These are phyloP conservation scores for Davidsoniella neocaledoniae DNA, from an alignment of 2,329 filamentous ascomycete genomes.

Conservation along the genomic window DNA sequence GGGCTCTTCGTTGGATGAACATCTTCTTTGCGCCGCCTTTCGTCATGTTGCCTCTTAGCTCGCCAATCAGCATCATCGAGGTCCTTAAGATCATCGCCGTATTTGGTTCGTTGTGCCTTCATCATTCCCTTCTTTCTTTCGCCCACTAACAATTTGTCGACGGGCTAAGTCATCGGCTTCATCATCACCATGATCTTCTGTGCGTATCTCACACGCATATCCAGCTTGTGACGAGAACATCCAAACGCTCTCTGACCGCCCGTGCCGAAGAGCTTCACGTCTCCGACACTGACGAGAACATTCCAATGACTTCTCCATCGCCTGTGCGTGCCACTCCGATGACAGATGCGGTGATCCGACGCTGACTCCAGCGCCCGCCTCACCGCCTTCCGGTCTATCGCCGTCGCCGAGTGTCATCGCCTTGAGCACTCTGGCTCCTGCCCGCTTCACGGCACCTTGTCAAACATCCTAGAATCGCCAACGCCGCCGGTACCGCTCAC, in stretches of 20 bases:
- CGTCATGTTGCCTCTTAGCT: slow-evolving; percentile 39
- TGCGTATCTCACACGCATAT: slow-evolving; percentile 37
- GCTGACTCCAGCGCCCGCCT: not conserved
- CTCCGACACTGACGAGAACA: slow-evolving; percentile 24
- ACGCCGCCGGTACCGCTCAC: slow-evolving; percentile 15
- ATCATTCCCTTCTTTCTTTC: not conserved
- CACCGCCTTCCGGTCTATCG: slow-evolving; percentile 12
- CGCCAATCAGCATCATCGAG: slow-evolving; percentile 34
- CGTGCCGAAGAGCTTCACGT: slow-evolving; percentile 30
- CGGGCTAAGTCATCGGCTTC: slow-evolving; percentile 34
- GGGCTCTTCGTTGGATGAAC: slow-evolving; percentile 41
- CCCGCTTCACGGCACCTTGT: slow-evolving; percentile 11
- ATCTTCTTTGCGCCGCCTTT: slow-evolving; percentile 43
- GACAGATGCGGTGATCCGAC: not conserved
- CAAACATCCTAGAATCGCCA: not conserved
- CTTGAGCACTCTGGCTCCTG: slow-evolving; percentile 17
- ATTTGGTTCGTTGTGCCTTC: slow-evolving; percentile 29
- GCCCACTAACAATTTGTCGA: not conserved
- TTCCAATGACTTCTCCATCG: slow-evolving; percentile 25
- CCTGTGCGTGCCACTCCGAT: not conserved
- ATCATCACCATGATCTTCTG: slow-evolving; percentile 33
- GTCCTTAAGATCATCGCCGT: slow-evolving; percentile 42
- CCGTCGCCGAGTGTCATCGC: slow-evolving; percentile 13
- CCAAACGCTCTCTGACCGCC: slow-evolving; percentile 34
- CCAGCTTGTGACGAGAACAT: slow-evolving; percentile 32